phyloP scores from a whole-genome alignment of 306 rosid genomes.

The Pterocarpus santalinus region DNA sequence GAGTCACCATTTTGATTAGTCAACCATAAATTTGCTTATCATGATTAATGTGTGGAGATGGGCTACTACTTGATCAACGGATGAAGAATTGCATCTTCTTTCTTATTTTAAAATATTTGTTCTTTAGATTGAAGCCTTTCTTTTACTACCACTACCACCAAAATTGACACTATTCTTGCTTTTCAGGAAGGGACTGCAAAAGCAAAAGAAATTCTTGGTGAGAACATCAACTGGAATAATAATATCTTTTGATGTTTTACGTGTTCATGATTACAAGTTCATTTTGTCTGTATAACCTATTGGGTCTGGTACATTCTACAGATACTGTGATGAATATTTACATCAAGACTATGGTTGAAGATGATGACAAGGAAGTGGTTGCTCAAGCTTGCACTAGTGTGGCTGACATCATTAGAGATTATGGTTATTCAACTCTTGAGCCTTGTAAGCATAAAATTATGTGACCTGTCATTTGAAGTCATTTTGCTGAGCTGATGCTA shows the following conservation, averaged over 20 bases:
- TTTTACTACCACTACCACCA: conserved; percentile 31
- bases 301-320: conserved; percentile 48
- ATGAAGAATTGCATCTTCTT: conserved; percentile 16
- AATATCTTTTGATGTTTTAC: conserved; percentile 9
- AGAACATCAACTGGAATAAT: conserved; percentile 44
- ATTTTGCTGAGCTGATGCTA: conserved; percentile 42
- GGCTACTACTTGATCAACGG: conserved; percentile 19
- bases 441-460: conserved; percentile 73
- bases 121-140: conserved; percentile 28
- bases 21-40: background rate
- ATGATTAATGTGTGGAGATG: conserved; percentile 27
- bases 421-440: conserved; percentile 78
- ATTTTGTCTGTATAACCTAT: conserved; percentile 16
- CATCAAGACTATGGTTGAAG: conserved; percentile 92
- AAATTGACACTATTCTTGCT: conserved; percentile 37
- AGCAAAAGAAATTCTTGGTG: conserved; percentile 81
- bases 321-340: conserved; percentile 81
- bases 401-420: conserved; percentile 90
- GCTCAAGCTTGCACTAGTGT: conserved; percentile 90
- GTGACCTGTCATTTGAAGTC: conserved; percentile 37
- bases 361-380: conserved; percentile 96
- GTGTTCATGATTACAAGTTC: background rate
- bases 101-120: conserved; percentile 22
- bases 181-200: conserved; percentile 87
- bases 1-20: conserved; percentile 25